Base-by-base conservation (phyloP, 2,329 filamentous ascomycete genomes). In the Penicillium sp. region DNA sequence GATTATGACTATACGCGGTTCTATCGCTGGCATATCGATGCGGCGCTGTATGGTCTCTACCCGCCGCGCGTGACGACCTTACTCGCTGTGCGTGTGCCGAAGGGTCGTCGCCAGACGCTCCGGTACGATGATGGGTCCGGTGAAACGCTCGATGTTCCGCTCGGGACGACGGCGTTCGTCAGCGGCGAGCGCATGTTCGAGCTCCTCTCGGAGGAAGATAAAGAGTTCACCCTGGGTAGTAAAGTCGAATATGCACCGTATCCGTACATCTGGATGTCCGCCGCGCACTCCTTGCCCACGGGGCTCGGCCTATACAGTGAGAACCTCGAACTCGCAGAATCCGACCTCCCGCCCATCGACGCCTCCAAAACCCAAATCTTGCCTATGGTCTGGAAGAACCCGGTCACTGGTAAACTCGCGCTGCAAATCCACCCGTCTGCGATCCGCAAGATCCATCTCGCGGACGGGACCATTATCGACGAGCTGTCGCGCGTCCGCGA, bases 21-120 rank as follows among this genome's bases (percentile, higher is more conserved):
- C 78, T 93, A 91, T 77, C 82, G 90, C 62, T 93, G 91, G 90
- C 90, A 93, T 74, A 92, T 93, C 58, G 90, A 93, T 70, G 90
- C 91, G 3, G 90, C 90, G 1, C 79, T 93, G 6, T 93, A 93
- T 72, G 89, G 86, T 19, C 83, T 92, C 7, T 86, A 90, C n/a
- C 90, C 91, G 3, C 90, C 91, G 2, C 83, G 88, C 29, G 90
- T 88, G 3, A 93, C 91, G 0, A 88, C 88, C 1, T 82, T 93
- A 26, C 82, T 93, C 60, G 91, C 91, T 0, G 90, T 92, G n/a
- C 82, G 83, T 45, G 90, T 93, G 0, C 91, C 91, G 0, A 81
- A 83, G 21, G 89, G 88, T 7, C 83, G 88, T 35, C 81, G 81
- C 15, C 89, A 92, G 73, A 90, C 82, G 1, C 81, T 91, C 26